Percentiles rank a stretch among this genome's conserved stretches.
Conservation (phyloP, 2,329 filamentous ascomycete species). For the Sphaerostilbella broomeana region DNA sequence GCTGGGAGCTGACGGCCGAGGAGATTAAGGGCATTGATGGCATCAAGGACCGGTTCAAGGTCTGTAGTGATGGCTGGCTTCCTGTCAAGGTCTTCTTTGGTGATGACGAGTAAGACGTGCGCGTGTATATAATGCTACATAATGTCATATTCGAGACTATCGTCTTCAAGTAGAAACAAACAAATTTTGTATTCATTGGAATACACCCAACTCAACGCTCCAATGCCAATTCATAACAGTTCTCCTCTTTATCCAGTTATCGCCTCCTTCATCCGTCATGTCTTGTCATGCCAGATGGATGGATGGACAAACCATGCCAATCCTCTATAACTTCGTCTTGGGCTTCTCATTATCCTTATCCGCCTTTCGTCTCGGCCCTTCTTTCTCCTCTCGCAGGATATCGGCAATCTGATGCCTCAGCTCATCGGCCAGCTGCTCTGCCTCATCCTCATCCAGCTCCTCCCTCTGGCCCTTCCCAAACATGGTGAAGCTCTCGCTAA, state of each 20-base stretch:
- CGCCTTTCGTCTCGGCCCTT: conserved; percentile 17
- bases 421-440: conserved; percentile 48
- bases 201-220: neutral
- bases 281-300: neutral
- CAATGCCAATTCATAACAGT: neutral
- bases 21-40: conserved; percentile 63
- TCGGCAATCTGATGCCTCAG: conserved; percentile 45
- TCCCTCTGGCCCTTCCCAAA: conserved; percentile 68
- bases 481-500: conserved; percentile 69
- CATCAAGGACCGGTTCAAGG: conserved; percentile 73
- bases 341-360: conserved; percentile 20
- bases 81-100: conserved; percentile 77
- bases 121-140: too few relatives aligned
- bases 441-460: conserved; percentile 73
- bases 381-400: conserved; percentile 37
- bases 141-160: too few relatives aligned
- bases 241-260: neutral
- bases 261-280: neutral
- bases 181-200: neutral
- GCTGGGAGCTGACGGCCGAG: conserved; percentile 64
- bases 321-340: conserved; percentile 35
- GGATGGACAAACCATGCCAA: neutral
- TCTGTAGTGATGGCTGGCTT: conserved; percentile 68
- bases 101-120: conserved; percentile 59
- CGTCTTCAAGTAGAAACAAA: conserved; percentile 8